Evolutionary conservation across 2,329 filamentous ascomycete species (phyloP).

Genomic region (Fusarium annulatum): DNA sequence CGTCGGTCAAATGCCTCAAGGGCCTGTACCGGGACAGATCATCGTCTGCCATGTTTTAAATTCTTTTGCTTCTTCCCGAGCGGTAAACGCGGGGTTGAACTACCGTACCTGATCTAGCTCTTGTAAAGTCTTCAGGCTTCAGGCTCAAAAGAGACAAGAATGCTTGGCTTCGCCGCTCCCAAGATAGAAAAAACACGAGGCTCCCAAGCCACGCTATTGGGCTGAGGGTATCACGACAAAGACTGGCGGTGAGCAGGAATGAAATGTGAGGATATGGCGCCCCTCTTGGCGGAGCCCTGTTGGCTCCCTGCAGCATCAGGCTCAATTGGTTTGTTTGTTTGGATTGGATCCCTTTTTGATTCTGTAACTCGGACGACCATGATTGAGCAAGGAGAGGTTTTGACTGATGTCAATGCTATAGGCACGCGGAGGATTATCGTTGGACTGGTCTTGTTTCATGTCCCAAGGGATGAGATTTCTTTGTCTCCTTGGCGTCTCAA

Average conservation of each 20-base stretch:
- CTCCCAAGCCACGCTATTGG: slow-evolving; percentile 35
- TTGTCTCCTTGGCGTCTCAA: slow-evolving; percentile 29
- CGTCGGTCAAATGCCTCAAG: slow-evolving; percentile 37
- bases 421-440: slow-evolving; percentile 20
- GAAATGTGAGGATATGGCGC: slow-evolving; percentile 3
- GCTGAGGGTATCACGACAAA: slow-evolving; percentile 36
- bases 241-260: slow-evolving; percentile 36
- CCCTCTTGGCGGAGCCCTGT: slow-evolving; percentile 22
- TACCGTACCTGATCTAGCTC: slow-evolving; percentile 23
- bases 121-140: not conserved
- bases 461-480: slow-evolving; percentile 14
- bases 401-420: slow-evolving; percentile 8
- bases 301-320: slow-evolving; percentile 27
- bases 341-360: not conserved
- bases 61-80: slow-evolving; percentile 14
- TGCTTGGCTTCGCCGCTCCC: slow-evolving; percentile 33
- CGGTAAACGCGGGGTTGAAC: slow-evolving; percentile 46
- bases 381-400: not conserved
- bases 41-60: slow-evolving; percentile 22
- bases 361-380: slow-evolving; percentile 39
- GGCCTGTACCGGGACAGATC: slow-evolving; percentile 30
- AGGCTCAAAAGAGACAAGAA: not conserved
- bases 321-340: slow-evolving; percentile 39
- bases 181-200: slow-evolving; percentile 32
- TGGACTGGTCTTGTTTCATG: slow-evolving; percentile 27